Conservation (phyloP, 352 stramenopile species). For the Globisporangium echinulatum region DNA sequence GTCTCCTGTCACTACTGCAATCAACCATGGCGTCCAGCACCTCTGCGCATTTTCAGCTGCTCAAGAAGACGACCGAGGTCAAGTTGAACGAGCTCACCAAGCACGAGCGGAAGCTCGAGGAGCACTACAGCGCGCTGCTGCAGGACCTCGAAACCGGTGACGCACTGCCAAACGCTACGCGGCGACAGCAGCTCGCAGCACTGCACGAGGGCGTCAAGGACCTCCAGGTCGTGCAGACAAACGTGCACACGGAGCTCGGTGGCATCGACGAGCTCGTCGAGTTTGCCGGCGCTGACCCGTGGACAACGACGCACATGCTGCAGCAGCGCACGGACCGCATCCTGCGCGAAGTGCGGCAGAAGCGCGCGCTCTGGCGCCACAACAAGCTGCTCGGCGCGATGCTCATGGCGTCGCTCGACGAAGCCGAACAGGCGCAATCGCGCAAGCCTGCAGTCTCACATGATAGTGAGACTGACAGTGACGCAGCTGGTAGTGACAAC, state of each 20-base stretch:
- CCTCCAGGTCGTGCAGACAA: conserved; percentile 36
- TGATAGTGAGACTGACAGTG: conserved; percentile 2
- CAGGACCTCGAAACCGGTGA: conserved; percentile 4
- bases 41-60: conserved; percentile 31
- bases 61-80: conserved; percentile 39
- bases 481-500: conserved; percentile 2
- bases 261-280: conserved; percentile 28
- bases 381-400: conserved; percentile 44
- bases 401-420: conserved; percentile 29
- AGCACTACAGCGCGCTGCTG: conserved; percentile 29
- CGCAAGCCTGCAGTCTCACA: conserved; percentile 8
- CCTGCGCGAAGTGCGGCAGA: conserved; percentile 25
- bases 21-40: neutral
- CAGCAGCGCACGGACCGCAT: conserved; percentile 23
- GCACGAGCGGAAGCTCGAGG: conserved; percentile 33
- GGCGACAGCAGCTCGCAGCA: conserved; percentile 17
- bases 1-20: neutral
- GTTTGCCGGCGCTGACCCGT: conserved; percentile 25
- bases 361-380: conserved; percentile 42
- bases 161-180: neutral
- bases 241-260: conserved; percentile 27
- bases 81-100: conserved; percentile 42
- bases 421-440: conserved; percentile 18
- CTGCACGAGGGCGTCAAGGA: conserved; percentile 37
- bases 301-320: conserved; percentile 20